A percentile compares a stretch with the other conserved stretches of the same genome.
Conservation (phyloP, 768 basidiomycete species). For the Termitomyces sp. region DNA sequence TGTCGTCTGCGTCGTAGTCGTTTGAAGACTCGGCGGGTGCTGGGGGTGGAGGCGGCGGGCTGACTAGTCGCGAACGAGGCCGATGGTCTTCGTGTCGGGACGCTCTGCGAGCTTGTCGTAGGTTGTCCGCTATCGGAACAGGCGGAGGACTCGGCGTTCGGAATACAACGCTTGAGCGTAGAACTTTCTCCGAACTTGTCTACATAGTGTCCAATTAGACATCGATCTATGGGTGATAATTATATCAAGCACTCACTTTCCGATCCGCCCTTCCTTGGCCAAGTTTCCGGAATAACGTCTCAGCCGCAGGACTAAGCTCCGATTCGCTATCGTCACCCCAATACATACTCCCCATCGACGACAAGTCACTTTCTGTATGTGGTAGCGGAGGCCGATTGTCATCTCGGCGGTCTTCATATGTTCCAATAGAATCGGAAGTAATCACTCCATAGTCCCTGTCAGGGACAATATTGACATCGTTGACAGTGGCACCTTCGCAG, state of each 20-base stretch:
- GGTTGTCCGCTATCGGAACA: neutral
- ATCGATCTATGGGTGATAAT: too few relatives aligned
- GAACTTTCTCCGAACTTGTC: neutral
- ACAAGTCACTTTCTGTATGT: conserved; percentile 45
- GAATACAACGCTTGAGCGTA: neutral
- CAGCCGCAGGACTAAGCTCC: conserved; percentile 43
- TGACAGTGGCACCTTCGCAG: neutral
- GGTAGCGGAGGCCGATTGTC: conserved; percentile 20
- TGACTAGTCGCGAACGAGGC: conserved; percentile 1
- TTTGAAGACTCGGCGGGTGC: neutral
- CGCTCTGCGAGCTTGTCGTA: neutral
- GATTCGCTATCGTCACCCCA: conserved; percentile 37
- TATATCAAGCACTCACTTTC: conserved; percentile 5
- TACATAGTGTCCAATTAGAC: neutral
- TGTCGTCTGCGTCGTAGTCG: neutral
- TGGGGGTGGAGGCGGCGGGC: neutral
- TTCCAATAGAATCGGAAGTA: conserved; percentile 36
- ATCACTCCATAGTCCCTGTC: conserved; percentile 49
- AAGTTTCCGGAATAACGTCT: conserved; percentile 42
- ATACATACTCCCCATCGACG: conserved; percentile 35
- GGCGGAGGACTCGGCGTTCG: conserved; percentile 1
- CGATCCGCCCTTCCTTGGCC: conserved; percentile 18
- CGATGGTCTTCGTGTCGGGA: conserved; percentile 14
- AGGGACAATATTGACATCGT: conserved; percentile 29
- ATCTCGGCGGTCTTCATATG: conserved; percentile 10